These are phyloP conservation scores for Talaromyces atroroseus DNA, from an alignment of 2,329 filamentous ascomycete genomes.

Conservation along the genomic window DNA sequence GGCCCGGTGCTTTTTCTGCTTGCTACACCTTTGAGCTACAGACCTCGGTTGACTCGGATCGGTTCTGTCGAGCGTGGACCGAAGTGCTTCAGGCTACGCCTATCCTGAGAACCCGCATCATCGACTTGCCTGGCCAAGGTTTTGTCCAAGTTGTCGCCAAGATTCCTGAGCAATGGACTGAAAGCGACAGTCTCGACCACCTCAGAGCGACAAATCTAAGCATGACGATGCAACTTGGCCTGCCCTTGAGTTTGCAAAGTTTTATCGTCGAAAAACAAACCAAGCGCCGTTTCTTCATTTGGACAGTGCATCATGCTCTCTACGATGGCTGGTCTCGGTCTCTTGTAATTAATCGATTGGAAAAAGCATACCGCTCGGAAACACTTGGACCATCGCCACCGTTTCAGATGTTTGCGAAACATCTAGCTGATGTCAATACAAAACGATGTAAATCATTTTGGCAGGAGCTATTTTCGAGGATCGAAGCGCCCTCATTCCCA, in stretches of 20 bases:
- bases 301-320: slow-evolving; percentile 48
- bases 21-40: not conserved
- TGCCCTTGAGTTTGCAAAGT: slow-evolving; percentile 29
- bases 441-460: too few species aligned
- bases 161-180: slow-evolving; percentile 17
- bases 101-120: slow-evolving; percentile 19
- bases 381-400: too few species aligned
- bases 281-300: slow-evolving; percentile 34
- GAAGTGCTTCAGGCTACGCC: not conserved
- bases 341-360: slow-evolving; percentile 30
- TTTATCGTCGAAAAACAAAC: slow-evolving; percentile 12
- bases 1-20: slow-evolving; percentile 38
- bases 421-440: too few species aligned
- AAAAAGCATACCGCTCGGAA: slow-evolving; percentile 23
- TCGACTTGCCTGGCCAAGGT: slow-evolving; percentile 28
- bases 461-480: too few species aligned
- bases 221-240: slow-evolving; percentile 19
- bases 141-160: slow-evolving; percentile 36
- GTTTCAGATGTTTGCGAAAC: not conserved
- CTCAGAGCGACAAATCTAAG: slow-evolving; percentile 10
- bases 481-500: not conserved
- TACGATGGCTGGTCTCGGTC: slow-evolving; percentile 47
- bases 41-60: slow-evolving; percentile 20
- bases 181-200: too few species aligned
- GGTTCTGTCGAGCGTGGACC: slow-evolving; percentile 27